Percentiles rank a stretch among this genome's conserved stretches.
Conservation (phyloP, 108 stramenopile genomes). For the Fistulifera solaris region DNA sequence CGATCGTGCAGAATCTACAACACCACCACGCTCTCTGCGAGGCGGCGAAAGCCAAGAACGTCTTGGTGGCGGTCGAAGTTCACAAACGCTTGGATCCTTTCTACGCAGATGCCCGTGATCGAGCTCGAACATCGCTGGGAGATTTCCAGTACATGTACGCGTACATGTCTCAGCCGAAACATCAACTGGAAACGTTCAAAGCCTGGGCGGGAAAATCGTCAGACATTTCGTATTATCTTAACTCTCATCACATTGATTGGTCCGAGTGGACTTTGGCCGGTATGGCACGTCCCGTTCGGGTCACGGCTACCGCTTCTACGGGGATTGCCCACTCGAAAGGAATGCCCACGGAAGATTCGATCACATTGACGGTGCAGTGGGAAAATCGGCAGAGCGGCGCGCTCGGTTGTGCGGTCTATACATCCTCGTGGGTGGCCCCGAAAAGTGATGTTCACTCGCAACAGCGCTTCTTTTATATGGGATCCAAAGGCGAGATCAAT, state of each 20-base stretch:
- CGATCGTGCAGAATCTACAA: constrained; percentile 91
- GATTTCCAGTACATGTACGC: constrained; percentile 96
- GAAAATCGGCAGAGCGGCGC: constrained; percentile 64
- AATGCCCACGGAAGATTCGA: constrained; percentile 95
- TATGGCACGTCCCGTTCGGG: constrained; percentile 82
- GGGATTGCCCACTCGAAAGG: constrained; percentile 86
- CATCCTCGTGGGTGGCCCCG: constrained; percentile 96
- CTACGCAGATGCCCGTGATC: constrained; percentile 98
- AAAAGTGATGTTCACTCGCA: constrained; percentile 96
- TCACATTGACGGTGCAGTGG: constrained; percentile 97
- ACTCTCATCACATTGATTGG: constrained; percentile 98
- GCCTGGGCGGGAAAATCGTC: constrained; percentile 98
- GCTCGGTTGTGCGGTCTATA: constrained; percentile 92
- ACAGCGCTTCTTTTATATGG: constrained; percentile 99
- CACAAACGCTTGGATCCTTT: constrained; percentile 99
- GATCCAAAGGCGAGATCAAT: constrained; percentile 90
- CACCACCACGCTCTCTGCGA: constrained; percentile 72
- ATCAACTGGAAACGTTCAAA: constrained; percentile 97
- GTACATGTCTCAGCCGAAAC: constrained; percentile 99
- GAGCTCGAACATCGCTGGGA: constrained; percentile 65
- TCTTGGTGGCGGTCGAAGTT: constrained; percentile 91
- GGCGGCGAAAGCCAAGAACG: constrained; percentile 76
- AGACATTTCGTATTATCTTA: constrained; percentile 98
- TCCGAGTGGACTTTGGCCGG: constrained; percentile 94
- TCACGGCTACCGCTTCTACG: constrained; percentile 85